Evolutionary conservation across 192 early-diverging fungal species (phyloP).

Genomic region (Gamsiella multidivaricata): DNA sequence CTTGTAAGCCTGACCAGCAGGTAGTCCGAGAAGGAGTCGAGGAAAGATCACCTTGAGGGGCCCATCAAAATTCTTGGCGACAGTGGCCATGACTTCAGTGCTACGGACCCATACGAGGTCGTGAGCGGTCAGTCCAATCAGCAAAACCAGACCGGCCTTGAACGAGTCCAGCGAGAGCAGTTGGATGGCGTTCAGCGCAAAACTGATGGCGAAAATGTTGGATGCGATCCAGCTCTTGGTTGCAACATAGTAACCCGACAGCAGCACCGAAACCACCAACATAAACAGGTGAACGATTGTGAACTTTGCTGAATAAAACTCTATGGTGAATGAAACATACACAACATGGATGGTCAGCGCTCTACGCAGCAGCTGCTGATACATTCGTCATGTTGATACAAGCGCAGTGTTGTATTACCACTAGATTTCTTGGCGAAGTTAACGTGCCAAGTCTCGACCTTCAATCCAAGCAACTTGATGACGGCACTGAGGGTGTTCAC

Average conservation of each 20-base stretch:
- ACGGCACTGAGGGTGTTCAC: constrained; percentile 59
- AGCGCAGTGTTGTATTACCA: too few species aligned
- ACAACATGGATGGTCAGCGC: neutral
- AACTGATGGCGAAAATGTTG: constrained; percentile 86
- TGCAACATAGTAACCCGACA: constrained; percentile 77
- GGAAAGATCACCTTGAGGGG: constrained; percentile 96
- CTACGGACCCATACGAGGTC: constrained; percentile 97
- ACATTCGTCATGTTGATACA: too few species aligned
- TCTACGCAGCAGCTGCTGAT: too few species aligned
- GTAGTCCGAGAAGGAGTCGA: constrained; percentile 67
- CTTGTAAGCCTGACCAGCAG: constrained; percentile 54
- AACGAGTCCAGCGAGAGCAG: constrained; percentile 93
- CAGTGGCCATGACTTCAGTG: constrained; percentile 91
- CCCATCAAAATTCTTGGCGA: constrained; percentile 89
- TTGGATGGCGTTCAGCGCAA: constrained; percentile 84
- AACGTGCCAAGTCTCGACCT: constrained; percentile 76
- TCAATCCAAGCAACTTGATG: constrained; percentile 51
- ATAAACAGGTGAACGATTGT: constrained; percentile 73
- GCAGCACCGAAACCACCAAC: constrained; percentile 63
- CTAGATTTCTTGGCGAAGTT: constrained; percentile 67
- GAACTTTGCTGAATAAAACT: constrained; percentile 64
- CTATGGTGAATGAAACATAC: constrained; percentile 40
- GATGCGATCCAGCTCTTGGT: constrained; percentile 93
- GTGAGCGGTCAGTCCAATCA: constrained; percentile 87
- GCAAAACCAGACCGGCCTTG: constrained; percentile 89